Conservation (phyloP, 352 stramenopile species). For the Halophytophthora batemanensis region DNA sequence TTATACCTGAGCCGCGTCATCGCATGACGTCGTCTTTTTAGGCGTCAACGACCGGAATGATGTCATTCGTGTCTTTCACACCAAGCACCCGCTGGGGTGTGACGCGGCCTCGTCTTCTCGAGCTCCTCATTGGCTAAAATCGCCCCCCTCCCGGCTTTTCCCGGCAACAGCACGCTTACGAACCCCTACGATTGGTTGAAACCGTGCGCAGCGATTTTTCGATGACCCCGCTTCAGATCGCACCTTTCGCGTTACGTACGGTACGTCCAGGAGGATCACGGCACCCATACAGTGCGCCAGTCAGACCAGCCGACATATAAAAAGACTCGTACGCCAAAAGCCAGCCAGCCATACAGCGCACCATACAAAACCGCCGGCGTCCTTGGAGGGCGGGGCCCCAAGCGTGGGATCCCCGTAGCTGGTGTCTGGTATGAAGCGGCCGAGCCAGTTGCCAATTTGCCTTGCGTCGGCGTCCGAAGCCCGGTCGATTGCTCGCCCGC, state of each 20-base stretch:
- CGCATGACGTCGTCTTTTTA: constrained; percentile 15
- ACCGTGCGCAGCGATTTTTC: constrained; percentile 1
- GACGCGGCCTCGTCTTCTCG: constrained; percentile 1
- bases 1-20: constrained; percentile 19
- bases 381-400: background rate
- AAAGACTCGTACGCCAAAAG: no score
- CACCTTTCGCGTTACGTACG: no score
- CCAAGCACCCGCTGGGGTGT: background rate
- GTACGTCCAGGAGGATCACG: background rate
- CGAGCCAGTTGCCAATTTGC: background rate
- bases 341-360: background rate
- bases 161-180: background rate
- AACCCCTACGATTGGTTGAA: constrained; percentile 6
- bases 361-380: no score
- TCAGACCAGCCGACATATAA: no score
- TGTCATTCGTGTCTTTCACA: constrained; percentile 15
- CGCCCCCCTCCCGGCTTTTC: background rate
- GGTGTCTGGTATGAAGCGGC: background rate
- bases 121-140: constrained; percentile 14
- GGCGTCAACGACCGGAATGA: constrained; percentile 8
- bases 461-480: constrained; percentile 3
- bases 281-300: background rate
- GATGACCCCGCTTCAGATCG: no score
- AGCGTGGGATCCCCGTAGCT: no score
- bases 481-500: background rate